Percentiles rank a stretch among this genome's conserved stretches.
Evolutionary conservation across 2,329 filamentous ascomycete species (phyloP).

Genomic region (Calonectria fujianensis): DNA sequence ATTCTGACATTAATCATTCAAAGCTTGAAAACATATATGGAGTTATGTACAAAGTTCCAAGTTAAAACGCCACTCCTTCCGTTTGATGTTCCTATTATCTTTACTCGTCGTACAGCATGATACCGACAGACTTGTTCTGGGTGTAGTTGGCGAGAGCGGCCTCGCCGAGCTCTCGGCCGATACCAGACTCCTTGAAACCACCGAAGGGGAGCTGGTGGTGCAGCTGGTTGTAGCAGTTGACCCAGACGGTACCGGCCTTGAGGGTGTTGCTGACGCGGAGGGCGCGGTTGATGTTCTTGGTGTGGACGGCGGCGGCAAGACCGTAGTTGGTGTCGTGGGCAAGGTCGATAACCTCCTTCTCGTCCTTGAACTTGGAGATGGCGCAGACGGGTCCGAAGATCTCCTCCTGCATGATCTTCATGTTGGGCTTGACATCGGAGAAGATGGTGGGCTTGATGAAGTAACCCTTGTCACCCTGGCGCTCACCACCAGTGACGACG

Average conservation of each 20-base stretch:
- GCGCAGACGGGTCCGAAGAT: constrained; percentile 93
- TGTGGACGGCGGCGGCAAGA: constrained; percentile 89
- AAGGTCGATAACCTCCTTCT: constrained; percentile 84
- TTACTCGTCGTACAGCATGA: constrained; percentile 59
- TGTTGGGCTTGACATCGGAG: constrained; percentile 85
- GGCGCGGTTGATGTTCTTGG: constrained; percentile 86
- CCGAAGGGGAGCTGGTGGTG: constrained; percentile 81
- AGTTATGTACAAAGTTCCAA: constrained; percentile 52
- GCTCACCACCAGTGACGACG: constrained; percentile 72
- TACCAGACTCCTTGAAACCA: constrained; percentile 86
- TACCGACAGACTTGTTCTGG: constrained; percentile 79
- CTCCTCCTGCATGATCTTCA: constrained; percentile 95
- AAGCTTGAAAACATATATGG: constrained; percentile 41
- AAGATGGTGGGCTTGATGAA: constrained; percentile 96
- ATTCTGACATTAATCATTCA: constrained; percentile 46
- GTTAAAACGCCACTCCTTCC: constrained; percentile 45
- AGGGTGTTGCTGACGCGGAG: constrained; percentile 85
- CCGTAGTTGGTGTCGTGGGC: constrained; percentile 88
- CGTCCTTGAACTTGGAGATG: constrained; percentile 89
- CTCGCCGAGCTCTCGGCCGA: constrained; percentile 85
- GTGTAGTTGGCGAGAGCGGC: constrained; percentile 81
- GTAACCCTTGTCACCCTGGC: constrained; percentile 85
- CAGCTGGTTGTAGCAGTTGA: constrained; percentile 78
- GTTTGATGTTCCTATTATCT: constrained; percentile 41
- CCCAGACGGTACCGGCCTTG: constrained; percentile 81